Conservation (phyloP, 2,329 filamentous ascomycete genomes). For the Aspergillus sp. region DNA sequence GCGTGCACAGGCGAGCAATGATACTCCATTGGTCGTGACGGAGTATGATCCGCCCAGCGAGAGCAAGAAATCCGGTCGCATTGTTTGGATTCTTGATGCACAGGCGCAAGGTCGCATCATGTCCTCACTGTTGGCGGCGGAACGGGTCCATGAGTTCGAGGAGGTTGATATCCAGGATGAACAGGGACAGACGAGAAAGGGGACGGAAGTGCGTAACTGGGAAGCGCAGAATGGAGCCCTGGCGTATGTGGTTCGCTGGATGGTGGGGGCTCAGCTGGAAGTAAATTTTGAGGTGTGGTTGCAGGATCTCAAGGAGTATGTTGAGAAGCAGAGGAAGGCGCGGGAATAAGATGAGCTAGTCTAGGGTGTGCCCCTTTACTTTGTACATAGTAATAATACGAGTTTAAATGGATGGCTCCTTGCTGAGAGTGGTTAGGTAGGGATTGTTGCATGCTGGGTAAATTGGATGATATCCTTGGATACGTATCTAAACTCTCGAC, state of each 20-base stretch:
- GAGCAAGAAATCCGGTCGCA: conserved; percentile 20
- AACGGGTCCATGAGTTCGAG: conserved; percentile 51
- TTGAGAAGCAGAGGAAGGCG: conserved; percentile 27
- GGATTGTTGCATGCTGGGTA: neutral
- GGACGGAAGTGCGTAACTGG: conserved; percentile 46
- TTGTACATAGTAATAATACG: neutral
- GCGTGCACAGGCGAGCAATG: conserved; percentile 27
- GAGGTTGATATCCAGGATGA: conserved; percentile 32
- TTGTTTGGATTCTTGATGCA: conserved; percentile 33
- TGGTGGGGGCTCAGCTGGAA: conserved; percentile 41
- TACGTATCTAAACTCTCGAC: too few relatives aligned
- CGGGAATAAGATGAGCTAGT: neutral
- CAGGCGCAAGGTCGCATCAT: conserved; percentile 33
- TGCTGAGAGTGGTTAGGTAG: neutral
- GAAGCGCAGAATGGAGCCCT: conserved; percentile 47
- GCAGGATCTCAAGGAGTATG: conserved; percentile 43
- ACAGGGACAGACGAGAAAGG: conserved; percentile 16
- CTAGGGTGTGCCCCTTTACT: neutral
- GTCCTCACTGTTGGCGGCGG: conserved; percentile 42
- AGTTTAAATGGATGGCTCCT: neutral
- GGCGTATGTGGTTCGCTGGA: conserved; percentile 46
- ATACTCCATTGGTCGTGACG: conserved; percentile 33
- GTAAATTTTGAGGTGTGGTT: conserved; percentile 45
- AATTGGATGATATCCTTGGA: neutral
- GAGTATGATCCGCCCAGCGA: conserved; percentile 29